Conservation (phyloP, 2,329 filamentous ascomycete genomes). For the Talaromyces atroroseus region DNA sequence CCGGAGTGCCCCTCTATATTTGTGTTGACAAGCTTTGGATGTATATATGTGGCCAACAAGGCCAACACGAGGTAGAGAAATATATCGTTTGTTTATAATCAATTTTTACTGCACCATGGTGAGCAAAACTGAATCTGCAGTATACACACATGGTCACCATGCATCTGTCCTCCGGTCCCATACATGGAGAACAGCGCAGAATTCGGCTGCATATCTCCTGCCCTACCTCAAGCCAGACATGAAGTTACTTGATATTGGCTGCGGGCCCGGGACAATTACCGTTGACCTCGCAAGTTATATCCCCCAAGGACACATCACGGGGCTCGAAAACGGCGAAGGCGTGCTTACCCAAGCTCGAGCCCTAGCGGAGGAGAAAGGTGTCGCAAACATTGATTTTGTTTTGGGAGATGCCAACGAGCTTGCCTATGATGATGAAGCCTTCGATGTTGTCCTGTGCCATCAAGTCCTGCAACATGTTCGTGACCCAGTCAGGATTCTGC, state of each 20-base stretch:
- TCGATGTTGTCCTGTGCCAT: conserved; percentile 57
- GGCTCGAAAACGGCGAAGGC: conserved; percentile 32
- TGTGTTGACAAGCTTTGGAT: not conserved
- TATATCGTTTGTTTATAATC: not conserved
- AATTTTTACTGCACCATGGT: not conserved
- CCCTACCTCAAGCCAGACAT: conserved; percentile 30
- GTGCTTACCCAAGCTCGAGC: conserved; percentile 31
- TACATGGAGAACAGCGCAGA: conserved; percentile 29
- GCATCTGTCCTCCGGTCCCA: conserved; percentile 32
- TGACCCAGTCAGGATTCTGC: conserved; percentile 46
- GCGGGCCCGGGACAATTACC: conserved; percentile 42
- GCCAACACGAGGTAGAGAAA: not conserved
- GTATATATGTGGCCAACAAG: not conserved
- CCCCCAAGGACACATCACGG: conserved; percentile 33
- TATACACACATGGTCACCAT: conserved; percentile 38
- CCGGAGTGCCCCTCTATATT: not conserved
- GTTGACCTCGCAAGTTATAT: conserved; percentile 35
- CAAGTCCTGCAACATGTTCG: conserved; percentile 55
- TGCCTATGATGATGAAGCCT: conserved; percentile 39
- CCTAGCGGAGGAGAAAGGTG: conserved; percentile 23
- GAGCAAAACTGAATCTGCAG: conserved; percentile 7
- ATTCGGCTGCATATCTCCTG: conserved; percentile 38
- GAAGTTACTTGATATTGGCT: conserved; percentile 42
- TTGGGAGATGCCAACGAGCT: conserved; percentile 40
- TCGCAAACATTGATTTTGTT: conserved; percentile 33